Evolutionary conservation across 2,329 filamentous ascomycete species (phyloP), one percentile per base, ranked within the genome.

Genomic region (Alternaria panax): DNA sequence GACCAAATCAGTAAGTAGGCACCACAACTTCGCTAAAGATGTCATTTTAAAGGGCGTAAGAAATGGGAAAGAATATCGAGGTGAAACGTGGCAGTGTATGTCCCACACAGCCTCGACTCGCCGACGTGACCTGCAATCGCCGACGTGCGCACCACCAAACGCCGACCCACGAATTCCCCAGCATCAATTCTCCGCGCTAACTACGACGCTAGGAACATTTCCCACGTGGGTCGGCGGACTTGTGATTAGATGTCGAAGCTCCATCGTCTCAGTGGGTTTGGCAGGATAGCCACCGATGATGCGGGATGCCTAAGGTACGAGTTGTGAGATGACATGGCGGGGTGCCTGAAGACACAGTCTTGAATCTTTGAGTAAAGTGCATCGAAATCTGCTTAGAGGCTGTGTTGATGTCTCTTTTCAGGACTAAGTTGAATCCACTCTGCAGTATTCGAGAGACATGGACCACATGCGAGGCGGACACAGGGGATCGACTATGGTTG

Each of bases 41-140:
- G 9, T 12, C 11, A 12, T 36, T 42, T 27, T 1, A 25, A 22
- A 50, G n/a, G 32, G 24, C 7, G 38, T 25, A 6, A 42, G 25
- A 11, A 30, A 18, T 24, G 24, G 18, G 38, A 38, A 36, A 24
- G 41, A 47, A 12, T 27, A 27, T 36, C 25, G 14, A 22, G 12
- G 14, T 50, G 36, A 25, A 55, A 55, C 36, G 56, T 55, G 56
- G 56, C 51, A 25, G 51, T 54, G 51, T 41, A 42, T 45, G 40
- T 41, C 14, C 30, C 18, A 34, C 51, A 59, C 43, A 55, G 56
- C 56, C 56, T 59, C 43, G 11, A 48, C 34, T 48, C 45, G 27
- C 43, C 43, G 9, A 30, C 30, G 32, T 20, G 25, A 22, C 22
- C 50, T 54, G 22, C 22, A 24, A 11, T 43, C 50, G 43, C 34